A percentile compares a stretch with the other conserved stretches of the same genome.
Evolutionary conservation across 352 stramenopile genomes (phyloP).

Genomic region (Globisporangium splendens): DNA sequence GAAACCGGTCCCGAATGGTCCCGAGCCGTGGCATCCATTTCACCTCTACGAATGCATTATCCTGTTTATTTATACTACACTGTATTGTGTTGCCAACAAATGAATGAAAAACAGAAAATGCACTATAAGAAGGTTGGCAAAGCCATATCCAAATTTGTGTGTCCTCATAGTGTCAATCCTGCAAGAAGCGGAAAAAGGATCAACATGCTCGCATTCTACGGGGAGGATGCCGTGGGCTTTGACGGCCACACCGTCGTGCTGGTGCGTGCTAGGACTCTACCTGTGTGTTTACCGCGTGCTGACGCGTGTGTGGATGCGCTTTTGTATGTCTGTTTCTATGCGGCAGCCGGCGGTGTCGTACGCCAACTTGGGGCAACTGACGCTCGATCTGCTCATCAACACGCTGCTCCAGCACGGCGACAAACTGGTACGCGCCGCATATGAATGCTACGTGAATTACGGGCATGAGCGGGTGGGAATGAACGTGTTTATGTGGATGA

Average conservation of each 20-base stretch:
- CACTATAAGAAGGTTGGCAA: not conserved
- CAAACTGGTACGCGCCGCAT: constrained; percentile 30
- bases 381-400: constrained; percentile 74
- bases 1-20: not conserved
- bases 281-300: too few species aligned
- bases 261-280: constrained; percentile 23
- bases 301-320: not conserved
- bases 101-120: not conserved
- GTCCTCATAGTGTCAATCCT: too few species aligned
- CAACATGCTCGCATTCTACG: constrained; percentile 13
- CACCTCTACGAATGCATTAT: not conserved
- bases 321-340: constrained; percentile 3
- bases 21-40: not conserved
- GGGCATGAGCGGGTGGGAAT: too few species aligned
- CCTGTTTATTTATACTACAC: not conserved
- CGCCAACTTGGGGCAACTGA: constrained; percentile 79
- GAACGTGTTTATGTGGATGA: not conserved
- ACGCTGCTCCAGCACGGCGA: constrained; percentile 53
- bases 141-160: not conserved
- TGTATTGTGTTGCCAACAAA: too few species aligned
- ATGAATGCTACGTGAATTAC: too few species aligned
- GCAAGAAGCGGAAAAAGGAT: not conserved
- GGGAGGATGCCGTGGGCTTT: constrained; percentile 20
- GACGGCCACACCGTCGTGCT: constrained; percentile 50
- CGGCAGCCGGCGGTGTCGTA: constrained; percentile 67